Evolutionary conservation across 2,329 filamentous ascomycete genomes (phyloP), one percentile per base, ranked within the genome.

Genomic region (Zymoseptoria brevis): DNA sequence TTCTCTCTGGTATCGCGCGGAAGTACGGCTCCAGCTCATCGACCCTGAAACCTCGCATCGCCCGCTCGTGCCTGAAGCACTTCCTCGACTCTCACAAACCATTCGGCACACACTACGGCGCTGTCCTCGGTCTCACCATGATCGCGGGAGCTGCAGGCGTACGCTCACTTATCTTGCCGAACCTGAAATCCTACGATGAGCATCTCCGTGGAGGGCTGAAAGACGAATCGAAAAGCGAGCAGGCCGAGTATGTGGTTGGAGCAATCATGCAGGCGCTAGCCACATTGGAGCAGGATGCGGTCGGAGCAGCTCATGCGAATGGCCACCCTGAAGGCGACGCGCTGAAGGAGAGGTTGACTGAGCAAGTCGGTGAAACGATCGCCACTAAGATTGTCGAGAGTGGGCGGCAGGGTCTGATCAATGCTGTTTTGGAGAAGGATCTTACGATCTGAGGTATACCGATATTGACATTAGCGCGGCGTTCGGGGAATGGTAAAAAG

Each of bases 51-150:
- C 87, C 92, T 1, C 89, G 95, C 64, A 86, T 99, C 29, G 92
- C 91, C 3, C 84, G 94, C n/a, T 94, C 92, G 0, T 96, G 91
- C 69, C 82, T 97, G 35, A 96, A 96, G 76, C 86, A 88, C 68
- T 93, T 96, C 74, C 82, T 99, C 29, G 92, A 96, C 69, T 89
- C 90, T 0, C 85, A 86, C 50, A 90, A 92, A 70, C 86, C 91
- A 0, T 83, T 91, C 0, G 85, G 89, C 1, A 87, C 93, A 1
- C 89, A 96, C 69, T 99, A 94, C 71, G 94, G 94, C 51, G 90
- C 93, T 6, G 82, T 99, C 21, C 83, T 86, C 29, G 93, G 92
- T 1, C 79, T 99, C 2, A 81, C 87, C 1, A 85, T 87, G 1
- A 87, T 95, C 22, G 90, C 91, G 24, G 91, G 86, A 8, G 69